phyloP scores from a whole-genome alignment of 768 basidiomycete species.

The Boletus edulis region DNA sequence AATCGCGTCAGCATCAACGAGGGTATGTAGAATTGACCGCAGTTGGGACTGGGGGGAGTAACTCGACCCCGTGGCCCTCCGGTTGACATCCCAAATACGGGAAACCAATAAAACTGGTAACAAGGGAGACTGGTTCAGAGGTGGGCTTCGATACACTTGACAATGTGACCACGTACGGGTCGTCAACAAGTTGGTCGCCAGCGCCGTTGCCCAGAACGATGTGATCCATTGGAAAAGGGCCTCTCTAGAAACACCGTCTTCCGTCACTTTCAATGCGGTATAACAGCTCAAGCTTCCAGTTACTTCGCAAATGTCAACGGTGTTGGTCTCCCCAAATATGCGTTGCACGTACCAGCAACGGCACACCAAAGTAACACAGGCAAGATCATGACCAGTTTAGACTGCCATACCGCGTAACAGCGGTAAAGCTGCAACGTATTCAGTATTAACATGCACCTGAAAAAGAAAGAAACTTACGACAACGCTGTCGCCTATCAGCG shows the following conservation, averaged over 20 bases:
- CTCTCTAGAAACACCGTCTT: background rate
- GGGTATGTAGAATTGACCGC: background rate
- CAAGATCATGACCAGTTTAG: background rate
- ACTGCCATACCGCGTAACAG: background rate
- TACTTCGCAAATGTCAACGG: background rate
- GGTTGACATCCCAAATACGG: background rate
- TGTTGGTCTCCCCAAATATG: background rate
- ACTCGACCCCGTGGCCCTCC: background rate
- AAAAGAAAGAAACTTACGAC: slow-evolving; percentile 14
- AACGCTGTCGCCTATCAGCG: slow-evolving; percentile 25
- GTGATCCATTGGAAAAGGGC: slow-evolving; percentile 30
- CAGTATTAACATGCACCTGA: background rate
- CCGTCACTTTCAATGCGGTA: slow-evolving; percentile 3
- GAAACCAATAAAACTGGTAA: background rate
- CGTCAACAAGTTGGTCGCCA: slow-evolving; percentile 28
- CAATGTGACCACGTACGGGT: slow-evolving; percentile 17
- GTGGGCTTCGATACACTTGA: background rate
- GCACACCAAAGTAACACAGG: background rate
- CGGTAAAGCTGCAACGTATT: background rate
- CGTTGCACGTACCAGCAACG: background rate
- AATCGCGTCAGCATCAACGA: background rate
- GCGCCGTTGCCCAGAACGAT: slow-evolving; percentile 19
- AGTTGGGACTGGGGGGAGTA: background rate
- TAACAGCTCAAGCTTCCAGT: background rate
- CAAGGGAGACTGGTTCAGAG: background rate